Evolutionary conservation across 1,139 yeast species (phyloP).

Genomic region (Geotrichum phurueaensis): DNA sequence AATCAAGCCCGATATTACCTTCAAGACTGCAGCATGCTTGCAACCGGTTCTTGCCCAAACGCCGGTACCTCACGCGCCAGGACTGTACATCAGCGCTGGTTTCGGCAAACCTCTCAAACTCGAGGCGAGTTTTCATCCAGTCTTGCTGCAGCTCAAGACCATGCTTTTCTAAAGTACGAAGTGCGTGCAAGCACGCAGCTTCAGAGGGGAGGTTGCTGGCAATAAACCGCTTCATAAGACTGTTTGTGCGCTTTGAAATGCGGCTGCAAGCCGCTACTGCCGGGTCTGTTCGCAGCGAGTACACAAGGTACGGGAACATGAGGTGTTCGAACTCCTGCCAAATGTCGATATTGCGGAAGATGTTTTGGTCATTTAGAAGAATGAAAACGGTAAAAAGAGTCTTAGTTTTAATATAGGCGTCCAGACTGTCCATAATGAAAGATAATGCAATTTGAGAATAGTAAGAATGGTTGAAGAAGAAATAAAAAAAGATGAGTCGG

Average conservation of each 20-base stretch:
- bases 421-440: not conserved
- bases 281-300: conserved; percentile 3
- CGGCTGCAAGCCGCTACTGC: not conserved
- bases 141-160: not conserved
- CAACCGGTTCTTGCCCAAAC: conserved; percentile 6
- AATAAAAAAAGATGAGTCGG: not conserved
- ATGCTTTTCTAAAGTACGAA: not conserved
- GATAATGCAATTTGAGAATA: not conserved
- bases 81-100: not conserved
- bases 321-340: conserved; percentile 9
- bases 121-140: not conserved
- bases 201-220: conserved; percentile 14
- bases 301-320: conserved; percentile 16
- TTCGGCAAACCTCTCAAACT: not conserved
- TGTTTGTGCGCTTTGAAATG: not conserved
- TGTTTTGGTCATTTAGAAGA: not conserved
- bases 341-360: not conserved
- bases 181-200: conserved; percentile 13
- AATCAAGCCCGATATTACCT: conserved; percentile 20
- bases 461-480: not conserved
- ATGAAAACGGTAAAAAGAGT: not conserved
- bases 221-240: conserved; percentile 4
- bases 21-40: conserved; percentile 7
- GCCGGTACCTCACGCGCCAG: conserved; percentile 6
- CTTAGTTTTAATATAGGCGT: not conserved